These are phyloP conservation scores for Citrus unshiu DNA, from an alignment of 345 rosid genomes.

Conservation along the genomic window DNA sequence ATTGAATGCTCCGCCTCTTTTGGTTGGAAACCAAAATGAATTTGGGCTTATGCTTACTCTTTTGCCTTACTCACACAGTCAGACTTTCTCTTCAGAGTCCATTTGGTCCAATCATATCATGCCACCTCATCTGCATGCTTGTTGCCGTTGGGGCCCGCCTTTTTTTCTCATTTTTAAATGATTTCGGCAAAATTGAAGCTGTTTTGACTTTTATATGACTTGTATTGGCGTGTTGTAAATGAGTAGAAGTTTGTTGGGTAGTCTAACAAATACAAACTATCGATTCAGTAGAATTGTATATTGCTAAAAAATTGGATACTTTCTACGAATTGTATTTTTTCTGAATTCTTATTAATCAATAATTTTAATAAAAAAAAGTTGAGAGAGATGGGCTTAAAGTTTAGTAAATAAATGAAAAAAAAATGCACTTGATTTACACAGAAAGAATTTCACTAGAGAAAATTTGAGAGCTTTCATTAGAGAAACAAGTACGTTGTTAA, in stretches of 20 bases:
- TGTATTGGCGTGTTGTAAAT: background rate
- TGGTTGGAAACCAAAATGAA: background rate
- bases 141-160: background rate
- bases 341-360: too few relatives aligned
- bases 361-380: too few relatives aligned
- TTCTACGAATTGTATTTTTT: too few relatives aligned
- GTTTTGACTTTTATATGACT: background rate
- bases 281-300: too few relatives aligned
- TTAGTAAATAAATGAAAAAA: too few relatives aligned
- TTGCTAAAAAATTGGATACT: too few relatives aligned
- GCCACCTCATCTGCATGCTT: background rate
- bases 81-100: too few relatives aligned
- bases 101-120: background rate
- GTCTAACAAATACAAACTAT: background rate
- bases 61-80: background rate
- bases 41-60: background rate
- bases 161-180: background rate
- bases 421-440: too few relatives aligned
- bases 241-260: background rate
- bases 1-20: constrained; percentile 43
- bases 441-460: too few relatives aligned
- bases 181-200: background rate
- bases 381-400: too few relatives aligned
- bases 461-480: too few relatives aligned
- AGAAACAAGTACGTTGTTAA: too few relatives aligned